Conservation (phyloP, 768 basidiomycete species). For the Leccinum broughii region DNA sequence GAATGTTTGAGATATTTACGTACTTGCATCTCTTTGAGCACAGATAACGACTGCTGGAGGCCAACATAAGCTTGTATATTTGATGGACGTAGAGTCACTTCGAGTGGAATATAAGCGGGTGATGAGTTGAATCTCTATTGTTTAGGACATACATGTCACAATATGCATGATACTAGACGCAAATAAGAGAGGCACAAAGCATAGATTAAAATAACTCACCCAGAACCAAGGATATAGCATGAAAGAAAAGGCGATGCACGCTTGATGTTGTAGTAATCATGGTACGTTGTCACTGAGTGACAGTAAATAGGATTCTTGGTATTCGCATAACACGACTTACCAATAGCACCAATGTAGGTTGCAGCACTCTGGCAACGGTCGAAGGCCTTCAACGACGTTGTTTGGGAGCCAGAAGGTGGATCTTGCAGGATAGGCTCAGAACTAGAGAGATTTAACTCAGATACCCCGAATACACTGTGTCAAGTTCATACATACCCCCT, state of each 20-base stretch:
- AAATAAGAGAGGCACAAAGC: not conserved
- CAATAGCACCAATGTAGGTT: slow-evolving; percentile 63
- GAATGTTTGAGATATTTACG: slow-evolving; percentile 16
- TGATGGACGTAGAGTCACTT: slow-evolving; percentile 72
- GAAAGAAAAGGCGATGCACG: slow-evolving; percentile 65
- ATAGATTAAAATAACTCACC: slow-evolving; percentile 46
- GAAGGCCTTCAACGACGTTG: slow-evolving; percentile 62
- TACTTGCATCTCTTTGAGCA: slow-evolving; percentile 70
- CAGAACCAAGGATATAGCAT: slow-evolving; percentile 68
- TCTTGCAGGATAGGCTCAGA: slow-evolving; percentile 46
- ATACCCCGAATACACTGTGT: not conserved
- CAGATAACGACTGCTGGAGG: slow-evolving; percentile 61
- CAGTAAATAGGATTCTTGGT: slow-evolving; percentile 7
- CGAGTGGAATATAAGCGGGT: slow-evolving; percentile 13
- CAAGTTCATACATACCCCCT: slow-evolving; percentile 54
- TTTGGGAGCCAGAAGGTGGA: slow-evolving; percentile 38
- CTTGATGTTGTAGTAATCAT: slow-evolving; percentile 60
- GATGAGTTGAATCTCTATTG: not conserved
- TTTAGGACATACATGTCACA: slow-evolving; percentile 54
- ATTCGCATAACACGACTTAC: slow-evolving; percentile 37
- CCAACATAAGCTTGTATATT: slow-evolving; percentile 69
- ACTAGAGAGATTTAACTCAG: slow-evolving; percentile 28
- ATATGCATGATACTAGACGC: slow-evolving; percentile 73
- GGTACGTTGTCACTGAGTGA: slow-evolving; percentile 50
- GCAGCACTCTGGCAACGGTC: slow-evolving; percentile 77